Base-by-base conservation (phyloP, 495 filamentous ascomycete species). In the Zalerion maritima region DNA sequence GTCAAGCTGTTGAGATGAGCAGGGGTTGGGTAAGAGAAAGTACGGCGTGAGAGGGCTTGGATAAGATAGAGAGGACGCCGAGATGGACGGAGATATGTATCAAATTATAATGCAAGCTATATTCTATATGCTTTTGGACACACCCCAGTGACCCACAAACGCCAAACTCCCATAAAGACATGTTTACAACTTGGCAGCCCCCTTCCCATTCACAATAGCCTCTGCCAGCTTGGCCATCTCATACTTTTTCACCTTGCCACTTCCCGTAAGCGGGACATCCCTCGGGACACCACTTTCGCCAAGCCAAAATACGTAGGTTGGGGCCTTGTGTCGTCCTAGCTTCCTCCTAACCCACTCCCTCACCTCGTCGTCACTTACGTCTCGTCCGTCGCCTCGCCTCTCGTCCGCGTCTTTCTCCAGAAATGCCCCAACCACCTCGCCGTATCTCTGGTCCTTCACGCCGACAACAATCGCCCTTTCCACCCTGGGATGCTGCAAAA, bases 1-100 rank as follows among this genome's bases (percentile, higher is more conserved):
- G 71, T 32, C 73, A 81, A 43, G 86, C 85, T 2, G 86, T 94
- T 8, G 71, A 89, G 48, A 93, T 91, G 78, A 80, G 80, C 39
- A 71, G 70, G 36, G 85, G 86, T 24, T 94, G 85, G 85, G 57
- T 79, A 28, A 53, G 55, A 14, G 54, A 61, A 11, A 59, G 64
- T 16, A 39, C 40, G 21, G 52, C 45, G 26, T 46, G 47, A 11
- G 52, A 62, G 19, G n/a, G n/a, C n/a, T n/a, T n/a, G n/a, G n/a
- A n/a, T n/a, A n/a, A n/a, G n/a, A n/a, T n/a, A n/a, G n/a, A n/a
- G n/a, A n/a, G n/a, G n/a, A n/a, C n/a, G n/a, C n/a, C n/a, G n/a
- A n/a, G n/a, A n/a, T n/a, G n/a, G n/a, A n/a, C n/a, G n/a, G n/a
- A n/a, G n/a, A n/a, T n/a, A n/a, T n/a, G n/a, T n/a, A n/a, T n/a